These are phyloP conservation scores for Ogataea naganishii DNA, from an alignment of 805 yeast species.

Conservation along the genomic window DNA sequence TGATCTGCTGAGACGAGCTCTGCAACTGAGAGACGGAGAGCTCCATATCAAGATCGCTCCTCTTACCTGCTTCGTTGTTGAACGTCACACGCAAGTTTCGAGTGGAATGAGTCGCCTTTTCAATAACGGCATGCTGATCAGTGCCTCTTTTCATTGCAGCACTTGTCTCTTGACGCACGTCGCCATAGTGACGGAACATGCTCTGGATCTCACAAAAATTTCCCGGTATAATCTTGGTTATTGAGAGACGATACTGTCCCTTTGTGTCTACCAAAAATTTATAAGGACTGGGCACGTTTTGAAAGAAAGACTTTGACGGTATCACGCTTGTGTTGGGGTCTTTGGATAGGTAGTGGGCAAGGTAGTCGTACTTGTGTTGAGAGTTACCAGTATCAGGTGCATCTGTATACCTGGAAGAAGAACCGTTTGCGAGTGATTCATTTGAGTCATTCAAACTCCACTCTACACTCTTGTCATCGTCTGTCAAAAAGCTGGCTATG, in stretches of 20 bases:
- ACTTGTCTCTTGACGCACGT: constrained; percentile 23
- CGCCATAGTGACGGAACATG: constrained; percentile 41
- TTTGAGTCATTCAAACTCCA: too few species aligned
- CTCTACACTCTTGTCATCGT: too few species aligned
- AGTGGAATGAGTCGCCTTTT: constrained; percentile 34
- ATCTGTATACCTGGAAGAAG: not conserved
- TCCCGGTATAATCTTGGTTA: constrained; percentile 49
- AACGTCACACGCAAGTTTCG: constrained; percentile 7
- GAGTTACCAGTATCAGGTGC: not conserved
- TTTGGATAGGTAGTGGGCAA: constrained; percentile 2
- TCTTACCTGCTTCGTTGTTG: constrained; percentile 2
- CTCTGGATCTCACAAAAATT: constrained; percentile 64
- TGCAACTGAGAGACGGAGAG: constrained; percentile 4
- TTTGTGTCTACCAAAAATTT: constrained; percentile 7
- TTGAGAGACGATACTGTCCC: constrained; percentile 28
- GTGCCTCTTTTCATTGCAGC: constrained; percentile 38
- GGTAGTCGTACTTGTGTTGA: constrained; percentile 3
- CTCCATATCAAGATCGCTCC: constrained; percentile 5
- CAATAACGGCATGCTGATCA: constrained; percentile 38
- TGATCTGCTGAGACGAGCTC: constrained; percentile 5
- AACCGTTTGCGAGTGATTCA: not conserved
- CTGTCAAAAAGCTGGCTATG: too few species aligned
- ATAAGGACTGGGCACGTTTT: constrained; percentile 10
- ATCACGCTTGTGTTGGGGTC: constrained; percentile 1
- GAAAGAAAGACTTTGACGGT: constrained; percentile 13